Conservation (phyloP, 1,284 basidiomycete genomes). For the Cutaneotrichosporon daszewskae region DNA sequence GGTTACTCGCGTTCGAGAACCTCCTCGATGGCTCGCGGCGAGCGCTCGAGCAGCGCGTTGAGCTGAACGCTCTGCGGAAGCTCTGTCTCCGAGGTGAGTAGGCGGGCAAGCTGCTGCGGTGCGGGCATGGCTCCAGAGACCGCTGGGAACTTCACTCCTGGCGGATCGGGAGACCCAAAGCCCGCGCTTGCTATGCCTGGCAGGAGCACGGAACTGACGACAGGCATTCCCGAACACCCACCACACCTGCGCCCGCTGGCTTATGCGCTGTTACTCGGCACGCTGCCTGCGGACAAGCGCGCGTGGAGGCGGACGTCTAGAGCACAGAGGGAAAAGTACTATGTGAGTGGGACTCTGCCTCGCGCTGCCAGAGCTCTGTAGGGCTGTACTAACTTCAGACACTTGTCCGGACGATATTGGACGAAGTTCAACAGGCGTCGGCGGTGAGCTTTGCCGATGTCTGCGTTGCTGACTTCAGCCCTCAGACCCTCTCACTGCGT, state of each 20-base stretch:
- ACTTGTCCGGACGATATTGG: constrained; percentile 27
- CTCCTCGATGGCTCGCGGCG: constrained; percentile 35
- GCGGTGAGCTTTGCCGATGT: constrained; percentile 12
- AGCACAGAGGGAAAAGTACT: constrained; percentile 29
- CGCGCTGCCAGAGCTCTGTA: no score
- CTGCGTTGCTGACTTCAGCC: constrained; percentile 19
- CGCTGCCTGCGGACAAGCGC: constrained; percentile 31
- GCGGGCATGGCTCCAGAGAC: not conserved
- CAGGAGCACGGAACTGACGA: no score
- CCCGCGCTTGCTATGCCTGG: no score
- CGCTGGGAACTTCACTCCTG: not conserved
- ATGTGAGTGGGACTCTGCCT: no score
- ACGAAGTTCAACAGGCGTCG: constrained; percentile 22
- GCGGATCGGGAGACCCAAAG: no score
- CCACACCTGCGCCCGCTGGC: constrained; percentile 41
- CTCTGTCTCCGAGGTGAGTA: constrained; percentile 39
- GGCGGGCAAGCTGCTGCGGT: not conserved
- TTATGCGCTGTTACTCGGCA: constrained; percentile 40
- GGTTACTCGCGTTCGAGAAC: constrained; percentile 40
- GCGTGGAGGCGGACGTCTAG: constrained; percentile 29
- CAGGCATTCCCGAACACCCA: constrained; percentile 43
- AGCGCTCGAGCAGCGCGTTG: constrained; percentile 29
- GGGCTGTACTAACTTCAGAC: constrained; percentile 9
- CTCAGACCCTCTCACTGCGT: constrained; percentile 20
- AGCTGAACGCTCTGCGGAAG: constrained; percentile 32